Evolutionary conservation across 208 protist genomes (phyloP).

Genomic region (Acanthamoeba royreba): DNA sequence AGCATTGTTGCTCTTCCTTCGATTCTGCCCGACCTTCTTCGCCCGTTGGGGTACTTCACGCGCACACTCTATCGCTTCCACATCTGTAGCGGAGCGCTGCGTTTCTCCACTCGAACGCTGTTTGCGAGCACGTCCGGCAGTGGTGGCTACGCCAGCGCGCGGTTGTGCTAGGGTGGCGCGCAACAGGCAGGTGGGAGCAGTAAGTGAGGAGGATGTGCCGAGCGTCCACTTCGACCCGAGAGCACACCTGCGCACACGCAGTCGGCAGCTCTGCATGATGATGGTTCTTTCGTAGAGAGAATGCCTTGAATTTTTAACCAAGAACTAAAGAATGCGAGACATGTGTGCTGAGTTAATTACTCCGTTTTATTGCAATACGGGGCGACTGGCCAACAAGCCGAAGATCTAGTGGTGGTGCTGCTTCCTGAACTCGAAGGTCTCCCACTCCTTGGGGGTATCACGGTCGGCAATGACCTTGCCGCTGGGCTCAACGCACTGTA

Average conservation of each 20-base stretch:
- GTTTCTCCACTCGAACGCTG: neutral
- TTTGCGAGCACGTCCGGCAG: neutral
- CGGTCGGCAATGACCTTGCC: conserved; percentile 17
- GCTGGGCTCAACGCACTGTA: conserved; percentile 27
- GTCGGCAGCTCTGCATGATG: too few species aligned
- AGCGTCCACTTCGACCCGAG: too few species aligned
- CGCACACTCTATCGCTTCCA: neutral
- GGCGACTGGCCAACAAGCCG: too few species aligned
- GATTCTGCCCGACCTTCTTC: neutral
- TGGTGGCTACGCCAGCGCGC: too few species aligned
- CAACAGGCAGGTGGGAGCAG: too few species aligned
- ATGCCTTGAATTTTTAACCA: too few species aligned
- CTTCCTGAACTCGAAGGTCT: conserved; percentile 9
- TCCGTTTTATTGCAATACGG: too few species aligned
- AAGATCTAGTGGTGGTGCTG: neutral
- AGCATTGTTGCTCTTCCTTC: neutral
- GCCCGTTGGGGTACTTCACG: neutral
- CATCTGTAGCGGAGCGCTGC: neutral
- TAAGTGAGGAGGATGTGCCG: too few species aligned
- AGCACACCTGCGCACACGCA: too few species aligned
- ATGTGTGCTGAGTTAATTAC: neutral
- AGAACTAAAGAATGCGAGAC: too few species aligned
- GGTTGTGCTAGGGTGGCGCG: too few species aligned
- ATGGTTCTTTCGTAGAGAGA: too few species aligned
- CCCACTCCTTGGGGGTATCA: conserved; percentile 1